Percentiles rank a stretch among this genome's conserved stretches.
phyloP scores from a whole-genome alignment of 805 yeast species.

The Candida nanaspora region DNA sequence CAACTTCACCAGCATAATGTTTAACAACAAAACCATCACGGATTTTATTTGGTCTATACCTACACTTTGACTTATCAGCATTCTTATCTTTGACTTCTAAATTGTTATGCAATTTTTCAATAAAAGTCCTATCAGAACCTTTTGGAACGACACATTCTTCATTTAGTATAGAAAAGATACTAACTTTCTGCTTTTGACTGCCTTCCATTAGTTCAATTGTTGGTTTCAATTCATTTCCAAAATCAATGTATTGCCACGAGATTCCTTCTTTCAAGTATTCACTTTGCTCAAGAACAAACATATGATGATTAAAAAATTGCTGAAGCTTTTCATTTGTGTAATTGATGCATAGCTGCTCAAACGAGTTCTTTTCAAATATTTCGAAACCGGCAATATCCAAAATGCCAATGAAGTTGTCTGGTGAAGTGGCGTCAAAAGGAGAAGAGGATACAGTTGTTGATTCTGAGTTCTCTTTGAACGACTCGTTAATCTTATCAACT shows the following conservation, averaged over 20 bases:
- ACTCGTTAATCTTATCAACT: conserved; percentile 68
- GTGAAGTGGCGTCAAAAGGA: not conserved
- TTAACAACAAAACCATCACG: conserved; percentile 74
- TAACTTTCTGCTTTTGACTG: conserved; percentile 49
- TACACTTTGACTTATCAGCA: conserved; percentile 18
- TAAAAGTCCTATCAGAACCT: conserved; percentile 75
- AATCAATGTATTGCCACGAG: conserved; percentile 75
- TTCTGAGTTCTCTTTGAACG: conserved; percentile 33
- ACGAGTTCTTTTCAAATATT: conserved; percentile 48
- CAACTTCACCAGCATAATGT: conserved; percentile 97
- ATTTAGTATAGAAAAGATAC: conserved; percentile 78
- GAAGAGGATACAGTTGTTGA: too few species aligned
- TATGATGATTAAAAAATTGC: conserved; percentile 56
- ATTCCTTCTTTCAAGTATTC: conserved; percentile 53
- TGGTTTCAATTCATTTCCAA: conserved; percentile 90
- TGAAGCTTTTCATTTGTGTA: conserved; percentile 55
- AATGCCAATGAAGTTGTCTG: conserved; percentile 38
- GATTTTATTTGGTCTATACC: conserved; percentile 68
- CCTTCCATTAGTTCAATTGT: conserved; percentile 88
- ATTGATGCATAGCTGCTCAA: conserved; percentile 55
- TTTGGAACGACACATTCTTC: conserved; percentile 96
- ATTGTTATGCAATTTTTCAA: conserved; percentile 64
- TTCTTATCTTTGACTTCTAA: conserved; percentile 37
- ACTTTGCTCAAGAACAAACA: conserved; percentile 53
- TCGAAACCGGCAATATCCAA: conserved; percentile 59